Base-by-base conservation (phyloP, 2,329 filamentous ascomycete genomes). In the Neoscytalidium dimidiatum region DNA sequence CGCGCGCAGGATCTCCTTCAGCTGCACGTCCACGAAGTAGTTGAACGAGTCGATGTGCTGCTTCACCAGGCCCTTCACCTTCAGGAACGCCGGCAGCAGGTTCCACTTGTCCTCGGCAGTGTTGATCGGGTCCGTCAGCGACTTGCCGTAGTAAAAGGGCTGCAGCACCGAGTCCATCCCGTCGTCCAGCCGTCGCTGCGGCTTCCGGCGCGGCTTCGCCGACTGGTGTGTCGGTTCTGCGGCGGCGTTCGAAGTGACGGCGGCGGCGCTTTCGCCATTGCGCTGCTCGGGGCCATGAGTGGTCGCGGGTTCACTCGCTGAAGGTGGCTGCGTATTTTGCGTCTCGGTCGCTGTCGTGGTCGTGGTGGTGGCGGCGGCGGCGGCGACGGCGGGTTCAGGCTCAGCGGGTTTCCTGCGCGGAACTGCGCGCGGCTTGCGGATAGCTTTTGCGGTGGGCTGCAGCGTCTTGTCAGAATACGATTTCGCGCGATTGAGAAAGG, bases 21-120 rank as follows among this genome's bases (percentile, higher is more conserved):
- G 89, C 75, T 98, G 94, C 64, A 96, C 91, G 71, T 99, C 92
- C 70, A 97, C 91, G 72, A 99, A 98, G 80, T 95, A 97, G 80
- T 99, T 97, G 84, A 96, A 99, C 26, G 95, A 98, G 81, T 99
- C 96, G 74, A 97, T 94, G 78, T 97, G 94, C 83, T 98, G 94
- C 79, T 97, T 97, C 62, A 97, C 94, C 65, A 97, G 83, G 65
- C 94, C 94, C 80, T 99, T 99, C 72, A 97, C 94, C 79, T 97
- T 97, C 66, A 99, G 82, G 78, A 99, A 99, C n/a, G 95, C 95
- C 0, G 95, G 96, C 29, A 99, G 81, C 46, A 99, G 84, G 77
- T 98, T 97, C 87, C 94, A 97, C 84, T 99, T 99, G 82, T 99
- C 95, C 73, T 91, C 71, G 29, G 87, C 88, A 1, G 88, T 90